Conservation (phyloP, 129 eudicot species). For the Helianthus tuberosus region DNA sequence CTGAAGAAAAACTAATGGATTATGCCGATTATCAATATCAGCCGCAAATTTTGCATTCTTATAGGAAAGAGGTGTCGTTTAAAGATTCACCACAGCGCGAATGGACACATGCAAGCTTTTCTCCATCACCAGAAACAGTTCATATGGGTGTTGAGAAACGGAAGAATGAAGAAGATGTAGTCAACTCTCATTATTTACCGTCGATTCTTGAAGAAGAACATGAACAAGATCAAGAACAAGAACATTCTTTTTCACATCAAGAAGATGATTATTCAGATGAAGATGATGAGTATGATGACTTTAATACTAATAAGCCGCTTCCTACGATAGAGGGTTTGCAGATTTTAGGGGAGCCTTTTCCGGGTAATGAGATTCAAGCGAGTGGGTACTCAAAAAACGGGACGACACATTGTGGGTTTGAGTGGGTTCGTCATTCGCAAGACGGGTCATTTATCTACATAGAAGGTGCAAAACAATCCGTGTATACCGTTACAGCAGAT, state of each 20-base stretch:
- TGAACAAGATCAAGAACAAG: slow-evolving; percentile 14
- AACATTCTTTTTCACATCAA: slow-evolving; percentile 25
- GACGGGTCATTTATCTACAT: slow-evolving; percentile 54
- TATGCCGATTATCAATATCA: slow-evolving; percentile 21
- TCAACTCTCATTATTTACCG: slow-evolving; percentile 37
- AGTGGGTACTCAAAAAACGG: slow-evolving; percentile 57
- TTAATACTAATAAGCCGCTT: slow-evolving; percentile 15
- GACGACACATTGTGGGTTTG: slow-evolving; percentile 56
- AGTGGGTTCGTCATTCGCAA: slow-evolving; percentile 64
- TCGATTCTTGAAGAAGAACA: slow-evolving; percentile 45
- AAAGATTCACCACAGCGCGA: slow-evolving; percentile 8
- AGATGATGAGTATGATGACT: slow-evolving; percentile 23
- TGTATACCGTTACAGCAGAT: slow-evolving; percentile 41
- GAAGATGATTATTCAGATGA: slow-evolving; percentile 35
- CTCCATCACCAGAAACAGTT: slow-evolving; percentile 16
- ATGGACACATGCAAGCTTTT: slow-evolving; percentile 3
- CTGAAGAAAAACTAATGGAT: slow-evolving; percentile 32
- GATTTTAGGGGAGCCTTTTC: slow-evolving; percentile 53
- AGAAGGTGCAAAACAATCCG: slow-evolving; percentile 55
- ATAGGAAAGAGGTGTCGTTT: background rate
- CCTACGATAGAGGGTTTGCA: slow-evolving; percentile 56
- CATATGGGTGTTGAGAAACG: slow-evolving; percentile 19
- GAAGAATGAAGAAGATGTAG: slow-evolving; percentile 16
- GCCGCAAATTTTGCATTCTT: slow-evolving; percentile 17
- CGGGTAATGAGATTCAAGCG: slow-evolving; percentile 53